A percentile compares a stretch with the other conserved stretches of the same genome.
Conservation (phyloP, 352 stramenopile genomes). For the Pythium brachiatum region DNA sequence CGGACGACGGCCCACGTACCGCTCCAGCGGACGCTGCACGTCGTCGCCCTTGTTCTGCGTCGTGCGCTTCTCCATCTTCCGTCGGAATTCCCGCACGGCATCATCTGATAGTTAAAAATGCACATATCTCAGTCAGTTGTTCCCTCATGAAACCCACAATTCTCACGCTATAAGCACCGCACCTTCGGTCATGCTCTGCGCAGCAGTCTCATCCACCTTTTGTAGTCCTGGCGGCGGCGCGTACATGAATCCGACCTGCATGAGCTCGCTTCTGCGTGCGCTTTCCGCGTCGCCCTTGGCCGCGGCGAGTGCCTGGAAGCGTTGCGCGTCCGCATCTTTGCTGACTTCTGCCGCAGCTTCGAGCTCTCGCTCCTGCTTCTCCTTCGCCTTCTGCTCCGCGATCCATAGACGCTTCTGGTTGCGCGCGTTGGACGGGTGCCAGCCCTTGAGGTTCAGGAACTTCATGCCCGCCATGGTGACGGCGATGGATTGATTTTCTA, state of each 20-base stretch:
- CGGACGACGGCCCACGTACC: conserved; percentile 62
- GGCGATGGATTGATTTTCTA: not conserved
- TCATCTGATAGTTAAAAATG: conserved; percentile 51
- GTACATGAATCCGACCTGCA: conserved; percentile 80
- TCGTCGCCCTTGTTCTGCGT: conserved; percentile 13
- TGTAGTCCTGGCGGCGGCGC: conserved; percentile 62
- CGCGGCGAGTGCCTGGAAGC: conserved; percentile 59
- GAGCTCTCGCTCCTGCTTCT: conserved; percentile 43
- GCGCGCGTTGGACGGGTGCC: conserved; percentile 68
- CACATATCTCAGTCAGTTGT: not conserved
- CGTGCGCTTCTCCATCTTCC: conserved; percentile 43
- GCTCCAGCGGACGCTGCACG: conserved; percentile 53
- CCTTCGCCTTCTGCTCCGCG: conserved; percentile 67
- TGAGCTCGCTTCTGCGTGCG: conserved; percentile 33
- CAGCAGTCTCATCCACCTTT: conserved; percentile 34
- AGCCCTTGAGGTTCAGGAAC: conserved; percentile 82
- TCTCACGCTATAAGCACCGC: not conserved
- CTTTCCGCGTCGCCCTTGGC: conserved; percentile 52
- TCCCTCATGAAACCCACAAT: not conserved
- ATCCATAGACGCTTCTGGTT: conserved; percentile 88
- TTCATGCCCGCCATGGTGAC: conserved; percentile 68
- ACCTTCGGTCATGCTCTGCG: conserved; percentile 33
- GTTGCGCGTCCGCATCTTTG: conserved; percentile 46
- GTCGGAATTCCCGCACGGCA: conserved; percentile 62
- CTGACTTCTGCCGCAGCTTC: conserved; percentile 71